Evolutionary conservation across 345 rosid genomes (phyloP), one percentile per base, ranked within the genome.

Genomic region (Melaleuca alternifolia): DNA sequence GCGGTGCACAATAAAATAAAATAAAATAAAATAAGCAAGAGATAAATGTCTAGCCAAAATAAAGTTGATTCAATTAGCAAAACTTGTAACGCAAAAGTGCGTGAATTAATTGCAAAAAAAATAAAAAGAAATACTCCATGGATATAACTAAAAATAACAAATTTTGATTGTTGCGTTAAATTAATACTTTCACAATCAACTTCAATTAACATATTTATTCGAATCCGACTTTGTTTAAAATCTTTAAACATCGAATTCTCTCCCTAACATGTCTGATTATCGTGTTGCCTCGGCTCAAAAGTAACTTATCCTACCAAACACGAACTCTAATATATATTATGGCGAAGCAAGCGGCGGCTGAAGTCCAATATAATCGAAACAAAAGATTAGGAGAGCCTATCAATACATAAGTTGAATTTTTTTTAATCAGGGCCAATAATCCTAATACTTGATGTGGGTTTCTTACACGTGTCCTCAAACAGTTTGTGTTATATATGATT

Each of bases 51-150:
- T 16, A 52, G 16, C 21, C 54, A 52, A 41, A 41, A 41, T 4
- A 41, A 52, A 52, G 21, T 33, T 65, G 41, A 65, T 0, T 33
- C 10, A 0, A 15, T 0, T 2, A 15, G 0, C 23, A 8, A 65
- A 28, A 30, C 3, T 3, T 3, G 0, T 0, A 6, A 1, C 15
- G 15, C 7, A 33, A 16, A 65, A 33, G 3, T 30, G 1, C 30
- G 0, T 30, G 23, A 33, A 65, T 65, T 8, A 9, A 65, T 65
- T 30, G n/a, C n/a, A n/a, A 8, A 30, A 65, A 7, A 1, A 33
- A 14, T 62, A 8, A 30, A 30, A 30, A 30, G 23, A 65, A 15
- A 4, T 15, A 59, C 9, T 59, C 71, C n/a, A n/a, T n/a, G 37
- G 77, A 5, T 33, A 7, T 0, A 0, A 0, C 12, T 1, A 65